These are phyloP conservation scores for Leccinum arenicola DNA, from an alignment of 768 basidiomycete genomes.

Conservation along the genomic window DNA sequence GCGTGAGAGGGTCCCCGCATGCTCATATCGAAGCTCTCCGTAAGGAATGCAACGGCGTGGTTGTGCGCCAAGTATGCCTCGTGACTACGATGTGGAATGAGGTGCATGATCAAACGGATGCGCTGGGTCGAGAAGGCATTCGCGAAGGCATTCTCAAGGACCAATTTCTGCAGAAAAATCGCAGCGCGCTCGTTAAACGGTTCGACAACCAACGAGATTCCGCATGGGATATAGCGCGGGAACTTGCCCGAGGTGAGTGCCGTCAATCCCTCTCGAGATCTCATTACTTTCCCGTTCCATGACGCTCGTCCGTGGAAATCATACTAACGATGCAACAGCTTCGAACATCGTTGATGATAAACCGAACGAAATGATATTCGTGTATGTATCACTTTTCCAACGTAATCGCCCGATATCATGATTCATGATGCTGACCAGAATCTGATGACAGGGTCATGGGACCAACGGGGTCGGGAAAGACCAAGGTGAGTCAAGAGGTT, in stretches of 20 bases:
- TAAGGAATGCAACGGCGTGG: not conserved
- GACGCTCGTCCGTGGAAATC: not conserved
- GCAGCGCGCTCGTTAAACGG: not conserved
- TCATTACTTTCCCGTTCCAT: not conserved
- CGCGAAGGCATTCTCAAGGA: too few species aligned
- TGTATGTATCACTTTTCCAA: constrained; percentile 1
- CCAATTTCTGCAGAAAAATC: not conserved
- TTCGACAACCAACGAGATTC: constrained; percentile 4
- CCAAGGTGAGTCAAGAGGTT: not conserved
- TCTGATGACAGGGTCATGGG: not conserved
- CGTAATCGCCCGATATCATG: not conserved
- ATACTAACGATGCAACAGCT: not conserved
- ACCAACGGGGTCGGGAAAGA: constrained; percentile 8
- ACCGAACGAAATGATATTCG: not conserved
- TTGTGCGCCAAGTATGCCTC: constrained; percentile 3
- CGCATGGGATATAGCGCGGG: not conserved
- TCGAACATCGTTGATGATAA: not conserved
- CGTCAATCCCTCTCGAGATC: not conserved
- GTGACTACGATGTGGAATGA: constrained; percentile 13
- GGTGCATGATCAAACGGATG: not conserved
- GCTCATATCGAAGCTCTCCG: not conserved
- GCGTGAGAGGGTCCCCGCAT: not conserved
- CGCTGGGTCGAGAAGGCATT: not conserved
- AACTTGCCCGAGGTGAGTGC: not conserved
- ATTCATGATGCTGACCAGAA: not conserved